A percentile compares a stretch with the other conserved stretches of the same genome.
Conservation (phyloP, 306 rosid genomes). For the Adenanthera pavonina region DNA sequence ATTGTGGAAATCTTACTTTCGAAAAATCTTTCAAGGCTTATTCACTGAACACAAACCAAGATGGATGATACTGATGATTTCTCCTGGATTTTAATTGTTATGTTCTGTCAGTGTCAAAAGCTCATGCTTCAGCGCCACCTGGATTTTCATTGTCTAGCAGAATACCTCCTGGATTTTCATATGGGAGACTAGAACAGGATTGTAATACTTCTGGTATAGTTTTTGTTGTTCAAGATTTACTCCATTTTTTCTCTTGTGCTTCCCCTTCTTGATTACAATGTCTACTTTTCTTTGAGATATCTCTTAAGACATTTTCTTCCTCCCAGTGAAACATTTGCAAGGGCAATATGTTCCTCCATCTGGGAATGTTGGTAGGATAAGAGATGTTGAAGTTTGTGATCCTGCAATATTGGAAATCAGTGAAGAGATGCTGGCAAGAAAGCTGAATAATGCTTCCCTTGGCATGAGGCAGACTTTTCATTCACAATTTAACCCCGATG, state of each 20-base stretch:
- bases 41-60: conserved; percentile 1
- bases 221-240: conserved; percentile 30
- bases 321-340: conserved; percentile 45
- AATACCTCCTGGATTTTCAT: conserved; percentile 57
- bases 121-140: conserved; percentile 51
- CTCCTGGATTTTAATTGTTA: conserved; percentile 27
- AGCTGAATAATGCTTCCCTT: conserved; percentile 42
- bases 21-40: conserved; percentile 1
- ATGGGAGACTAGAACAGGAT: conserved; percentile 44
- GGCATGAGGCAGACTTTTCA: conserved; percentile 37
- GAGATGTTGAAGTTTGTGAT: conserved; percentile 38
- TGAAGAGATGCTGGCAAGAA: conserved; percentile 38
- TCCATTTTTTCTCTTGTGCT: not conserved
- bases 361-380: conserved; percentile 38
- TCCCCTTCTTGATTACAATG: conserved; percentile 21
- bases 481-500: conserved; percentile 43
- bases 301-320: not conserved
- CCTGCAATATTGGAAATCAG: conserved; percentile 40
- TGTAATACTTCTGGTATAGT: conserved; percentile 45
- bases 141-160: conserved; percentile 53
- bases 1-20: not conserved
- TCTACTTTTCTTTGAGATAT: conserved; percentile 4
- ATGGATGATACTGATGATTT: conserved; percentile 32
- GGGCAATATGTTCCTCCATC: conserved; percentile 44
- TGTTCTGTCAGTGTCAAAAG: conserved; percentile 41